Conservation (phyloP, 2,329 filamentous ascomycete species). For the Claviceps sp. region DNA sequence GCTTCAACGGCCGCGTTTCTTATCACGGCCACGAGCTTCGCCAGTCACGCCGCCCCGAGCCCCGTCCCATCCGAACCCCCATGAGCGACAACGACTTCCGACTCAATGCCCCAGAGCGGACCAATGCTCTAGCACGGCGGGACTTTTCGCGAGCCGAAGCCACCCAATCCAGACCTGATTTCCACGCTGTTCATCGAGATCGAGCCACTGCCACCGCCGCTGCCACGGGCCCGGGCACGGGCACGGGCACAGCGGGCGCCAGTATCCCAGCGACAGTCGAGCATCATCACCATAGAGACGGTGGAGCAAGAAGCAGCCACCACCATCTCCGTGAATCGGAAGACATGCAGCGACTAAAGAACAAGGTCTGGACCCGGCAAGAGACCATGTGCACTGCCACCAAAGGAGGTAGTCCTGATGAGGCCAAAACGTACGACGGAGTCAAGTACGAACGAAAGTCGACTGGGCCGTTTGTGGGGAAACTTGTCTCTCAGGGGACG, state of each 20-base stretch:
- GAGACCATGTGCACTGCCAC: conserved; percentile 28
- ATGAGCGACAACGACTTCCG: conserved; percentile 11
- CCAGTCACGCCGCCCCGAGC: conserved; percentile 28
- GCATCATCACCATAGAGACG: conserved; percentile 11
- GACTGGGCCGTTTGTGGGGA: conserved; percentile 46
- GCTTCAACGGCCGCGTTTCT: conserved; percentile 8
- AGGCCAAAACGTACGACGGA: conserved; percentile 44
- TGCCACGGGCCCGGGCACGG: neutral
- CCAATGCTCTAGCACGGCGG: conserved; percentile 34
- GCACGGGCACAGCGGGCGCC: neutral
- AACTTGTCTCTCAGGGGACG: conserved; percentile 47
- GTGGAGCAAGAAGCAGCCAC: conserved; percentile 9
- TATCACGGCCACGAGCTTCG: conserved; percentile 26
- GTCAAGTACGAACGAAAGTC: conserved; percentile 50
- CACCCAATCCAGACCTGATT: conserved; percentile 36
- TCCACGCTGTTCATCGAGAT: conserved; percentile 30
- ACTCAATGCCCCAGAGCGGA: conserved; percentile 27
- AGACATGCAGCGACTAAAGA: conserved; percentile 38
- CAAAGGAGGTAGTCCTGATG: conserved; percentile 29
- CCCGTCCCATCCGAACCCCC: conserved; percentile 16
- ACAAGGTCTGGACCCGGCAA: conserved; percentile 42
- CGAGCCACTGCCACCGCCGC: conserved; percentile 18
- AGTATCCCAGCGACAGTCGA: conserved; percentile 7
- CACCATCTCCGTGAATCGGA: conserved; percentile 30
- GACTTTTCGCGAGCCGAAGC: conserved; percentile 40